Base-by-base conservation (phyloP, 2,329 filamentous ascomycete genomes). In the Sporothrix humicola region DNA sequence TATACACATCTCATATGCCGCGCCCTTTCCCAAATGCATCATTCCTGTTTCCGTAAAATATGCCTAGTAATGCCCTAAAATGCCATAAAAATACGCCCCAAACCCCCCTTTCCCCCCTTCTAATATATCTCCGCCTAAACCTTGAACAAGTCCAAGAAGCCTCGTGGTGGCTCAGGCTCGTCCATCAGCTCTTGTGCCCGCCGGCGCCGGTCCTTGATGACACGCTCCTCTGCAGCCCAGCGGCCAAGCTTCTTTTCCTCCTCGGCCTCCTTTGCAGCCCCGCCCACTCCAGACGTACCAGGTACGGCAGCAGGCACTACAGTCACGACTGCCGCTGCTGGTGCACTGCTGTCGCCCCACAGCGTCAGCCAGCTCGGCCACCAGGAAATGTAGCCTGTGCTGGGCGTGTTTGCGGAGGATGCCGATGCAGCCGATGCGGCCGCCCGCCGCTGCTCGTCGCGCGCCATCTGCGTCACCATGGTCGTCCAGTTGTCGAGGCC, bases 401-500 rank as follows among this genome's bases (percentile, higher is more conserved):
- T 42, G 31, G 17, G n/a, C n/a, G 17, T 23, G 15, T 7, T 17
- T 15, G 59, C 15, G 42, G 44, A 12, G 76, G 77, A n/a, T 77
- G 66, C 23, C 0, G 61, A 48, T 10, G 48, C 58, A 8, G 56
- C 56, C 26, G n/a, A 58, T 9, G 61, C 23, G 17, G 50, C 31
- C 7, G 31, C 44, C 56, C 46, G 50, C 65, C 12, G 52, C 50
- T 23, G 42, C 78, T 89, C 86, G 56, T 86, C 85, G 70, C 82
- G 83, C 37, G 88, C 88, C 65, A 97, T 85, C 73, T 86, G 86
- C 12, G 85, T 84, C 23, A 96, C 90, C 92, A 98, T 98, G 42
- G 86, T 87, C 65, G 88, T 87, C 95, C 95, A 97, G 80, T 97
- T 97, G 6, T 88, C 86, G 0, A 97, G 85, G 0, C 93, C 93